Percentiles rank a stretch among this genome's conserved stretches.
Evolutionary conservation across 1,284 basidiomycete genomes (phyloP).

Genomic region (Sporisorium reilianum): DNA sequence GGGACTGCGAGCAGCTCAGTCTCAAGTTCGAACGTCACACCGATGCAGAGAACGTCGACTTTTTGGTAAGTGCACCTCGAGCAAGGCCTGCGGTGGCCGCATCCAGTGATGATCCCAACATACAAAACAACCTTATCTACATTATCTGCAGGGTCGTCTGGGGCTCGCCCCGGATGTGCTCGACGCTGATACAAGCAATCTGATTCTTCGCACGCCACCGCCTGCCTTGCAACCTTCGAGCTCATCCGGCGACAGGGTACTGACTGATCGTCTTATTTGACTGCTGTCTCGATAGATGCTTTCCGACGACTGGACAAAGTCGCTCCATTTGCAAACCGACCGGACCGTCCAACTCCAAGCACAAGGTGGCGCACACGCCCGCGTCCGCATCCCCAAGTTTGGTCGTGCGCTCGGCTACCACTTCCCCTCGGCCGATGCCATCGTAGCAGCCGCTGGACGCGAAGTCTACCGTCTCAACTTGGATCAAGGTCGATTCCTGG

Average conservation of each 20-base stretch:
- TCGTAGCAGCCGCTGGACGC: slow-evolving; percentile 81
- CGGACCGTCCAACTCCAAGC: slow-evolving; percentile 94
- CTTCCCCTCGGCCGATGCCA: slow-evolving; percentile 83
- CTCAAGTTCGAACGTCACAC: slow-evolving; percentile 96
- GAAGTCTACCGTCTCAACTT: slow-evolving; percentile 95
- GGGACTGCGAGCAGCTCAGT: slow-evolving; percentile 92
- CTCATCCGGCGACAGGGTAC: background rate
- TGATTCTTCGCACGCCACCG: slow-evolving; percentile 20
- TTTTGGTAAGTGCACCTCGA: slow-evolving; percentile 81
- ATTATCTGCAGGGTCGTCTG: slow-evolving; percentile 53
- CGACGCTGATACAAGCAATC: slow-evolving; percentile 52
- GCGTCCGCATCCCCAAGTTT: slow-evolving; percentile 91
- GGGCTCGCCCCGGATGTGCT: slow-evolving; percentile 19
- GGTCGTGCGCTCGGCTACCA: slow-evolving; percentile 92
- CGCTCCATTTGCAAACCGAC: slow-evolving; percentile 95
- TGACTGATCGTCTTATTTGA: background rate
- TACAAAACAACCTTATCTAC: slow-evolving; percentile 59
- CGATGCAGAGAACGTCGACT: slow-evolving; percentile 97
- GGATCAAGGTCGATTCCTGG: slow-evolving; percentile 87
- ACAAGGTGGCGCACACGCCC: slow-evolving; percentile 91
- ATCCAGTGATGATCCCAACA: slow-evolving; percentile 39
- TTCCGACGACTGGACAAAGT: slow-evolving; percentile 99
- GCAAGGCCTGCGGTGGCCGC: background rate
- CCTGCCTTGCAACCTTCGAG: background rate
- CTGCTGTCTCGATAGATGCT: slow-evolving; percentile 76